Percentiles rank a stretch among this genome's conserved stretches.
These are phyloP conservation scores for Colletotrichum chlorophyti DNA, from an alignment of 2,329 filamentous ascomycete genomes.

Conservation along the genomic window DNA sequence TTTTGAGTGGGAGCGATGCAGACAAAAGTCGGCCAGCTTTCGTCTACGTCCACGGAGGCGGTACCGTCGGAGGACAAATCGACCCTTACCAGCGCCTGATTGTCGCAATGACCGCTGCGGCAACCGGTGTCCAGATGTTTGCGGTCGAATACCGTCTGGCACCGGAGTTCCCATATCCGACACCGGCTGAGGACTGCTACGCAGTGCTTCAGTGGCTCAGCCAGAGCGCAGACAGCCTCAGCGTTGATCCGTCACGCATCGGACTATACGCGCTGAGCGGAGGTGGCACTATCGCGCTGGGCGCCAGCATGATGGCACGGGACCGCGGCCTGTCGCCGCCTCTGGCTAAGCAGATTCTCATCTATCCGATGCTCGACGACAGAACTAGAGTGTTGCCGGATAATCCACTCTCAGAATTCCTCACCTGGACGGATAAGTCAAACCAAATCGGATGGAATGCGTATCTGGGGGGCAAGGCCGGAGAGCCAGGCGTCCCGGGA, in stretches of 20 bases:
- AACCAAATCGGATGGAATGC: constrained; percentile 35
- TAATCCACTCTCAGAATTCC: constrained; percentile 9
- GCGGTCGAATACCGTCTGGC: constrained; percentile 50
- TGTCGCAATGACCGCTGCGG: constrained; percentile 7
- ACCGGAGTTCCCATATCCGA: constrained; percentile 47
- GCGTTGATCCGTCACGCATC: constrained; percentile 31
- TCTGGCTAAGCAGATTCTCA: constrained; percentile 39
- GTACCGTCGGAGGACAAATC: constrained; percentile 42
- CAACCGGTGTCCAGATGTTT: constrained; percentile 42
- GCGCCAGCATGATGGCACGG: constrained; percentile 47
- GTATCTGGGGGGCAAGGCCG: constrained; percentile 26
- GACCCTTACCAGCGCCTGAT: constrained; percentile 31
- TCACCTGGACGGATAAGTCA: constrained; percentile 30
- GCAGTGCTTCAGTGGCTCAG: constrained; percentile 35
- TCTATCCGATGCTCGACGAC: constrained; percentile 44
- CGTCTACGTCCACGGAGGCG: constrained; percentile 52
- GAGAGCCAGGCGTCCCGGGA: constrained; percentile 11
- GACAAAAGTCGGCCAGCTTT: constrained; percentile 35
- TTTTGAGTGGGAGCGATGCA: not conserved
- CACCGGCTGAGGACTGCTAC: constrained; percentile 44
- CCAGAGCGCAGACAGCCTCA: constrained; percentile 30
- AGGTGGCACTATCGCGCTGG: constrained; percentile 31
- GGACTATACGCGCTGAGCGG: constrained; percentile 33
- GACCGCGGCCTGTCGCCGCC: constrained; percentile 34
- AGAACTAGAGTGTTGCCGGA: constrained; percentile 25